These are phyloP conservation scores for Magnolia officinalis DNA, from an alignment of 164 flowering plant genomes.

Conservation along the genomic window DNA sequence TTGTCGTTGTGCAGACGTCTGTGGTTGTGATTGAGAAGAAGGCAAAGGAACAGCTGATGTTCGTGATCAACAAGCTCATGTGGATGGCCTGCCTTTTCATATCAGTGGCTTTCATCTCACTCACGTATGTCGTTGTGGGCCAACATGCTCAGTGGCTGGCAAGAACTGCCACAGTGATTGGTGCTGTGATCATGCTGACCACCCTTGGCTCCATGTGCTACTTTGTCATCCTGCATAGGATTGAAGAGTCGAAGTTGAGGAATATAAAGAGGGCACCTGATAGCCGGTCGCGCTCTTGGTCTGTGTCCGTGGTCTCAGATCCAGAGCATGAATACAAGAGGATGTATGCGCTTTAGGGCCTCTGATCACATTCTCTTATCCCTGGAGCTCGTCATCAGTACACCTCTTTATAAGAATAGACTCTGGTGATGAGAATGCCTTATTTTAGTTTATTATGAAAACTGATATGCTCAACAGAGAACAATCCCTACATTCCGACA, in stretches of 20 bases:
- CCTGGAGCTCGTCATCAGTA: background rate
- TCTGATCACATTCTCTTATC: background rate
- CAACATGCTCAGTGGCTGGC: constrained; percentile 65
- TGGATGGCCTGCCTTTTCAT: constrained; percentile 94
- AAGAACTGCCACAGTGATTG: constrained; percentile 58
- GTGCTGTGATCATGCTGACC: constrained; percentile 69
- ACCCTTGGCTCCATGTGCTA: constrained; percentile 91
- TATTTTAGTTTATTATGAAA: too few relatives aligned
- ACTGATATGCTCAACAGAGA: background rate
- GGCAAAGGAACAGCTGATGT: constrained; percentile 79
- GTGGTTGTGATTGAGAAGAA: constrained; percentile 84
- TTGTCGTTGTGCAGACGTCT: constrained; percentile 94
- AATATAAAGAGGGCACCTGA: constrained; percentile 48
- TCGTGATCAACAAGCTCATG: constrained; percentile 95
- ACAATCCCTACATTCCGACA: background rate
- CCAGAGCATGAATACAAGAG: constrained; percentile 65
- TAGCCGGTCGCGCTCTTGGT: constrained; percentile 60
- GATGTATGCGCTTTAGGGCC: constrained; percentile 79
- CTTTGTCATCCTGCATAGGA: constrained; percentile 59
- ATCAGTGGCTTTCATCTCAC: constrained; percentile 80
- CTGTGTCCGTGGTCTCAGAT: constrained; percentile 61
- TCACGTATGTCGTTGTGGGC: constrained; percentile 84
- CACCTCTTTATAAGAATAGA: background rate
- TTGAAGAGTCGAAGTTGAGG: constrained; percentile 66
- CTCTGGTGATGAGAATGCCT: background rate